A percentile compares a stretch with the other conserved stretches of the same genome.
Conservation (phyloP, 805 yeast genomes). For the Cyberlindnera samutprakarnensis region DNA sequence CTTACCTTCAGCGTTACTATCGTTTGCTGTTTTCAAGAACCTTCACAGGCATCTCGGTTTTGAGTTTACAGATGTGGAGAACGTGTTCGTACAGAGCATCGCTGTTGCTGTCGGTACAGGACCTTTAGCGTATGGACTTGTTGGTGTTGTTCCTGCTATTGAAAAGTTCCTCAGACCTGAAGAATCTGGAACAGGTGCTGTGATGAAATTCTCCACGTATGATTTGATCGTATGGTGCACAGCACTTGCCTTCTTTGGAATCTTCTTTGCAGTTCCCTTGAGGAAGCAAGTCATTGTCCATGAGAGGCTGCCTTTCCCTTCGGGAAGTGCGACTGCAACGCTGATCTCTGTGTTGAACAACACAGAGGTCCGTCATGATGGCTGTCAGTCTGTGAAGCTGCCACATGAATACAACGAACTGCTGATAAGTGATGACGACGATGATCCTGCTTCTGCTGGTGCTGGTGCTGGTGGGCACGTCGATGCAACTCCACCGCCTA, state of each 20-base stretch:
- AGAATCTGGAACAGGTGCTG: constrained; percentile 57
- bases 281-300: constrained; percentile 80
- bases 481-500: constrained; percentile 12
- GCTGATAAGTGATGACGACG: constrained; percentile 11
- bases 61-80: constrained; percentile 83
- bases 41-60: constrained; percentile 28
- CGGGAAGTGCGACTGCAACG: constrained; percentile 95
- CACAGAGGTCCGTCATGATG: constrained; percentile 35
- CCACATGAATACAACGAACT: constrained; percentile 13
- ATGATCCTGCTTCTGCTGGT: constrained; percentile 11
- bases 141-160: constrained; percentile 93
- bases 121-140: constrained; percentile 89
- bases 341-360: constrained; percentile 82
- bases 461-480: constrained; percentile 12
- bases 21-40: constrained; percentile 73
- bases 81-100: constrained; percentile 84
- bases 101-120: constrained; percentile 98
- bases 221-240: constrained; percentile 75
- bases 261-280: constrained; percentile 87
- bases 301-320: constrained; percentile 86
- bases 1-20: constrained; percentile 83
- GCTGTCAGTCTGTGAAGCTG: constrained; percentile 3
- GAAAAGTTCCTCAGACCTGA: constrained; percentile 76
- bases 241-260: constrained; percentile 91
- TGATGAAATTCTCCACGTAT: constrained; percentile 29